These are phyloP conservation scores for Paramecium caudatum DNA, from an alignment of 73 alveolate genomes.

Conservation along the genomic window DNA sequence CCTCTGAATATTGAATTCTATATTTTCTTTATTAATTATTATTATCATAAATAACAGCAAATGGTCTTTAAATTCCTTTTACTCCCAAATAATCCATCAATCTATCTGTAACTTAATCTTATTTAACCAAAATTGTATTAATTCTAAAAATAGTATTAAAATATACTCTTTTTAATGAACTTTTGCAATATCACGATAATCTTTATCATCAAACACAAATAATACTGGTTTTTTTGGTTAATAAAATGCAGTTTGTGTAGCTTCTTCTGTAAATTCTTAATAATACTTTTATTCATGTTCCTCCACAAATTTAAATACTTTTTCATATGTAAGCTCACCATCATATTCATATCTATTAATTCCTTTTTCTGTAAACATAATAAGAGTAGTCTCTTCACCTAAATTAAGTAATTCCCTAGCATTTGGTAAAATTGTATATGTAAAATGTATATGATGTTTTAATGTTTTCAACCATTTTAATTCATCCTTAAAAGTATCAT, in stretches of 20 bases:
- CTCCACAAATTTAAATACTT: slow-evolving; percentile 39
- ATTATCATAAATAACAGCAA: slow-evolving; percentile 44
- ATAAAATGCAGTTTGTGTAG: slow-evolving; percentile 28
- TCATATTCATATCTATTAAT: slow-evolving; percentile 19
- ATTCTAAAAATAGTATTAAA: not conserved
- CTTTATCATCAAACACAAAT: slow-evolving; percentile 62
- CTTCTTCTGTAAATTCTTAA: slow-evolving; percentile 19
- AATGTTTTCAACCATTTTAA: slow-evolving; percentile 46
- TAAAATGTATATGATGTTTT: slow-evolving; percentile 12
- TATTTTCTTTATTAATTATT: slow-evolving; percentile 16
- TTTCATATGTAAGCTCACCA: slow-evolving; percentile 21
- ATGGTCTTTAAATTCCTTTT: slow-evolving; percentile 25
- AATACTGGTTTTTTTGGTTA: not conserved
- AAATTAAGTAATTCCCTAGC: slow-evolving; percentile 39
- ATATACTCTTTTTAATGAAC: slow-evolving; percentile 41
- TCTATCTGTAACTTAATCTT: slow-evolving; percentile 20
- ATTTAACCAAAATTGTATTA: slow-evolving; percentile 42
- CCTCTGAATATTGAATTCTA: slow-evolving; percentile 14
- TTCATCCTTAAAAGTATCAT: slow-evolving; percentile 13
- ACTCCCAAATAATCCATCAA: not conserved
- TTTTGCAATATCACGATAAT: slow-evolving; percentile 57
- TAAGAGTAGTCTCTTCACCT: slow-evolving; percentile 29
- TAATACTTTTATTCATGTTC: slow-evolving; percentile 47
- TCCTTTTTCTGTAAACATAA: slow-evolving; percentile 58
- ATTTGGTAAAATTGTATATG: slow-evolving; percentile 35